These are phyloP conservation scores for Tylopilus intermedius DNA, from an alignment of 768 basidiomycete genomes.

Conservation along the genomic window DNA sequence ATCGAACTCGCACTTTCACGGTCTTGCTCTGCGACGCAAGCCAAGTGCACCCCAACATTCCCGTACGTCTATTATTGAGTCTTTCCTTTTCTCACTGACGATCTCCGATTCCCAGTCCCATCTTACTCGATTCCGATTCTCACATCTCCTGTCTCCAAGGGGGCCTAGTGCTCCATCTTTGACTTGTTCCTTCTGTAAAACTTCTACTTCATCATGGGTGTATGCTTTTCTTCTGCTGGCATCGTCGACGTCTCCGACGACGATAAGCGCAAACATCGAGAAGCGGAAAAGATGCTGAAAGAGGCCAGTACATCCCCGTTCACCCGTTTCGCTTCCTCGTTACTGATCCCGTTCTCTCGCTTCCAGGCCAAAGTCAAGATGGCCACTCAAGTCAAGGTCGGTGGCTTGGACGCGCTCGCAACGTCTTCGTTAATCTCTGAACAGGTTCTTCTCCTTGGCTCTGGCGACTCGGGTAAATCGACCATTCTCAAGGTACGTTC, in stretches of 20 bases:
- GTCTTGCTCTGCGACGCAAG: constrained; percentile 16
- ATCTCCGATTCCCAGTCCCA: not conserved
- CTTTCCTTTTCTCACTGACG: not conserved
- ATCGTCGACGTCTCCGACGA: constrained; percentile 61
- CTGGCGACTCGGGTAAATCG: constrained; percentile 91
- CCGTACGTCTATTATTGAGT: not conserved
- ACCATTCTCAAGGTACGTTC: constrained; percentile 74
- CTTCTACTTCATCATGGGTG: constrained; percentile 52
- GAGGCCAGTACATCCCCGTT: constrained; percentile 45
- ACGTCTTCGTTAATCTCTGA: not conserved
- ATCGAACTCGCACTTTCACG: constrained; percentile 7
- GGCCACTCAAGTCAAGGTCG: constrained; percentile 71
- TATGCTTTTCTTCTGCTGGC: constrained; percentile 63
- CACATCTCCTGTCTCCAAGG: not conserved
- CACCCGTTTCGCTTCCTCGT: not conserved
- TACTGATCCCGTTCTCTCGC: not conserved
- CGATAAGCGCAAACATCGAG: constrained; percentile 58
- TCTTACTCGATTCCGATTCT: not conserved
- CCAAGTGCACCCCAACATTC: constrained; percentile 4
- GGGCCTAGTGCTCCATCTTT: constrained; percentile 15
- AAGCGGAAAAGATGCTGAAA: constrained; percentile 73
- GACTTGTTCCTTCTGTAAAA: constrained; percentile 2
- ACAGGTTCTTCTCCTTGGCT: constrained; percentile 84
- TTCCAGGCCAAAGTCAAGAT: constrained; percentile 68
- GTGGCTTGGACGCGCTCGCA: constrained; percentile 4